These are phyloP conservation scores for Vigna radiata DNA, from an alignment of 306 rosid genomes.

Conservation along the genomic window DNA sequence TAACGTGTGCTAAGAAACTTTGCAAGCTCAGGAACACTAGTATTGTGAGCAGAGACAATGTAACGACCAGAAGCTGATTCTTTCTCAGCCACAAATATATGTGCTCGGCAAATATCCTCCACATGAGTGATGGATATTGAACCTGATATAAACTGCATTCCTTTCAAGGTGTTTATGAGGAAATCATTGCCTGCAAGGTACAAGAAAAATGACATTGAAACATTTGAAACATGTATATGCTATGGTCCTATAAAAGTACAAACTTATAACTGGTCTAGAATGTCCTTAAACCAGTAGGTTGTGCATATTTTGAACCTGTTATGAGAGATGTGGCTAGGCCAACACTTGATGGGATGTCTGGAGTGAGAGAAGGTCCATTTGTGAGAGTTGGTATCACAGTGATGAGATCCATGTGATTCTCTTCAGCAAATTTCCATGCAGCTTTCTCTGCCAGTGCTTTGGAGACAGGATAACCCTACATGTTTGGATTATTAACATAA, in stretches of 20 bases:
- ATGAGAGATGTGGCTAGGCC: constrained; percentile 56
- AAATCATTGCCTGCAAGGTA: constrained; percentile 64
- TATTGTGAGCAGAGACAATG: constrained; percentile 65
- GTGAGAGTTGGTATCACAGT: constrained; percentile 75
- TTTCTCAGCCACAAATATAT: constrained; percentile 76
- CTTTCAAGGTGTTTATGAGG: constrained; percentile 68
- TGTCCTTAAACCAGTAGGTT: neutral
- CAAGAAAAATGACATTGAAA: constrained; percentile 10
- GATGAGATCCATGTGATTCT: constrained; percentile 73
- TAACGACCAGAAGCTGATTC: constrained; percentile 83
- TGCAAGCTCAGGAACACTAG: constrained; percentile 79
- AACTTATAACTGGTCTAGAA: neutral
- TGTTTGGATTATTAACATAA: neutral
- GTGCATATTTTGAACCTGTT: constrained; percentile 60
- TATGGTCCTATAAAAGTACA: neutral
- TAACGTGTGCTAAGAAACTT: constrained; percentile 68
- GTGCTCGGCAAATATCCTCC: constrained; percentile 79
- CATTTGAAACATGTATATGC: neutral
- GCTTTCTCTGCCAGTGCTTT: constrained; percentile 78
- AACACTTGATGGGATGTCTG: constrained; percentile 69
- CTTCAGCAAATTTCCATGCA: constrained; percentile 81
- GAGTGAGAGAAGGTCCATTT: constrained; percentile 72
- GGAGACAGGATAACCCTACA: constrained; percentile 83
- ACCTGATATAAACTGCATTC: constrained; percentile 76
- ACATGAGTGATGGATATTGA: constrained; percentile 76